A percentile compares a stretch with the other conserved stretches of the same genome.
Conservation (phyloP, 2,329 filamentous ascomycete species). For the Paracorniculantispora psalliotae region DNA sequence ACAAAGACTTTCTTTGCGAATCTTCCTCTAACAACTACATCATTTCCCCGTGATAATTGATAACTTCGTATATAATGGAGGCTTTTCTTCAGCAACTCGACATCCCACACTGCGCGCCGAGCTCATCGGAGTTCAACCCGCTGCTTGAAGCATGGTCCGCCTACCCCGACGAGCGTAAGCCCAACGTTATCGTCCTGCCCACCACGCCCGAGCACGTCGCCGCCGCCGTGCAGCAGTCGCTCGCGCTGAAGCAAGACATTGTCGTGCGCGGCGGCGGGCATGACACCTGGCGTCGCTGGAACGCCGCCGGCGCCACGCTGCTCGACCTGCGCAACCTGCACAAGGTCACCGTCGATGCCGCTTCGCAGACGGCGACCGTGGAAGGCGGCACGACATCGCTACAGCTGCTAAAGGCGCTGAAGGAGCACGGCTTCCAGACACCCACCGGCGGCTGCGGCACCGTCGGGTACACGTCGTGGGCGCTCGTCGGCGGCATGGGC, state of each 20-base stretch:
- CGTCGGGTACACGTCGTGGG: constrained; percentile 32
- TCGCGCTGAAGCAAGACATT: neutral
- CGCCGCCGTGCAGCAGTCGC: neutral
- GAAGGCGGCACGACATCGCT: constrained; percentile 3
- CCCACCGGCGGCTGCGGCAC: constrained; percentile 18
- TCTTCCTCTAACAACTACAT: too few species aligned
- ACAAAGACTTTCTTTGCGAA: too few species aligned
- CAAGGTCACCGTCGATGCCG: constrained; percentile 3
- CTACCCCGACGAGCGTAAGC: neutral
- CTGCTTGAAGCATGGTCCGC: neutral
- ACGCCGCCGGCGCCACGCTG: neutral
- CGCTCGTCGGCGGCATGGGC: constrained; percentile 31
- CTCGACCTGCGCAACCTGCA: constrained; percentile 13
- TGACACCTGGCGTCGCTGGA: constrained; percentile 8
- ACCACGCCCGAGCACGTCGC: neutral
- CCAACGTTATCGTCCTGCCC: neutral
- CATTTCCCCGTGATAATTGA: too few species aligned
- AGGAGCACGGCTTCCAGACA: constrained; percentile 7
- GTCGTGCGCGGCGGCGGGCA: constrained; percentile 15
- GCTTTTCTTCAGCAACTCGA: too few species aligned
- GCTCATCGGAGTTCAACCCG: neutral
- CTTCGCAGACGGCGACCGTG: neutral
- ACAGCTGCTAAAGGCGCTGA: constrained; percentile 3
- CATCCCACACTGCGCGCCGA: neutral
- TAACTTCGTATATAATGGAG: too few species aligned